Evolutionary conservation across 2,329 filamentous ascomycete species (phyloP).

Genomic region (Clarireedia homoeocarpa): DNA sequence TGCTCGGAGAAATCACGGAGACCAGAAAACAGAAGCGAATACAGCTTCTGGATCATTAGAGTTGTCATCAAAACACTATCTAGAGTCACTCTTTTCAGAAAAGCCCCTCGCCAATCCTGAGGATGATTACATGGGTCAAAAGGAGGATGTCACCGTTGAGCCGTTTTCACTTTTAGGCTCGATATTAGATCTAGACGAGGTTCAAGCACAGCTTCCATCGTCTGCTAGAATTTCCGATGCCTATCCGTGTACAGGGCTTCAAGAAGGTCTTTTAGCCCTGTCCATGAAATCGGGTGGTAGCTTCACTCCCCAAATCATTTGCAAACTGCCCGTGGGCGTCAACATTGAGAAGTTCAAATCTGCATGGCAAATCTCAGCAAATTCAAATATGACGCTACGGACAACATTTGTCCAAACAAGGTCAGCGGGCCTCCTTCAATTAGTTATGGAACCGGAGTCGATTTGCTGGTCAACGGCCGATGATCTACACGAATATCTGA

Average conservation of each 20-base stretch:
- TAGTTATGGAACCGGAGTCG: conserved; percentile 8
- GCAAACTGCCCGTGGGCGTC: conserved; percentile 15
- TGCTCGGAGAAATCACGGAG: background rate
- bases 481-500: background rate
- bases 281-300: conserved; percentile 26
- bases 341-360: conserved; percentile 16
- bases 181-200: background rate
- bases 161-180: background rate
- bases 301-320: conserved; percentile 29
- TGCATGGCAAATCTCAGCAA: conserved; percentile 24
- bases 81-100: background rate
- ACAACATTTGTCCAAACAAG: conserved; percentile 22
- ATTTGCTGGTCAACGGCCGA: background rate
- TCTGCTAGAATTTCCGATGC: conserved; percentile 22
- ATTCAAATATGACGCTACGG: conserved; percentile 27
- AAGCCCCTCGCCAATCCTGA: background rate
- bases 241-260: conserved; percentile 31
- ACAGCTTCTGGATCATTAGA: background rate
- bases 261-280: conserved; percentile 32
- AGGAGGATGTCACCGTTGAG: background rate
- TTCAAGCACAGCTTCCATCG: conserved; percentile 1
- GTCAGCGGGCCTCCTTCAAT: conserved; percentile 9
- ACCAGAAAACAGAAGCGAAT: background rate
- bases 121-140: background rate
- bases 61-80: background rate